Conservation (phyloP, 495 filamentous ascomycete genomes). For the Neurospora sp. region DNA sequence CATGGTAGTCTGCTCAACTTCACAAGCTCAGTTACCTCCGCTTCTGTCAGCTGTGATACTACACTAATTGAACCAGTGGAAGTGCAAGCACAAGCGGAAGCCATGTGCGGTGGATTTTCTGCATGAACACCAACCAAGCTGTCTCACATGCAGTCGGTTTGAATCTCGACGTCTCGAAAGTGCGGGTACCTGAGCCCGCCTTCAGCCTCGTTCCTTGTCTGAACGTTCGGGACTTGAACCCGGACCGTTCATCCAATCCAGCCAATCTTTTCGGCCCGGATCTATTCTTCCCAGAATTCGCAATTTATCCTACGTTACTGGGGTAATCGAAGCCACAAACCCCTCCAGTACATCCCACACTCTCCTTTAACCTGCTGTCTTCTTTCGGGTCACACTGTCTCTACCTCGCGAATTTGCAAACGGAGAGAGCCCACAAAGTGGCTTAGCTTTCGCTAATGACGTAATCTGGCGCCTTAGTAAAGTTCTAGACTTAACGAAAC, state of each 20-base stretch:
- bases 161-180: neutral
- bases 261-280: neutral
- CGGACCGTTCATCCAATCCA: neutral
- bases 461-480: neutral
- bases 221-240: neutral
- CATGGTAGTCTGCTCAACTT: neutral
- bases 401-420: neutral
- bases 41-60: neutral
- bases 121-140: neutral
- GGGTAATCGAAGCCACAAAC: neutral
- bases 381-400: neutral
- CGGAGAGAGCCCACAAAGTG: neutral
- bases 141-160: conserved; percentile 1
- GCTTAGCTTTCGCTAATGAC: neutral
- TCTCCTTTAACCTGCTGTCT: neutral
- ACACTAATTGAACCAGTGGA: neutral
- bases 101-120: neutral
- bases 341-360: neutral
- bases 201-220: neutral
- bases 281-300: neutral
- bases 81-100: neutral
- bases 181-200: neutral
- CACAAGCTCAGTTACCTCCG: neutral
- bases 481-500: neutral
- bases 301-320: neutral